Evolutionary conservation across 164 flowering plant species (phyloP).

Genomic region (Aristolochia contorta): DNA sequence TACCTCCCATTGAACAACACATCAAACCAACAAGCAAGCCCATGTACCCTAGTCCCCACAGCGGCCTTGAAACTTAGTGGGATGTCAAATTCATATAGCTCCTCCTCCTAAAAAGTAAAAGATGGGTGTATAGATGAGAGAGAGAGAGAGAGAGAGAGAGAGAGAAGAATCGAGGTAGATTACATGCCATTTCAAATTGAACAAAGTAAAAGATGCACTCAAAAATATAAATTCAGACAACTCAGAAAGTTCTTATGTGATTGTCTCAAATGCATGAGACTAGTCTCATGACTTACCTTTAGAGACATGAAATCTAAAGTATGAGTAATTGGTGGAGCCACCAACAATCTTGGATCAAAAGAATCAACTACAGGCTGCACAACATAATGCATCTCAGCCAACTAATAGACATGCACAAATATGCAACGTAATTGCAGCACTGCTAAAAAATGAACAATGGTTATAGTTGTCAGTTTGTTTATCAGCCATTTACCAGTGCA

Average conservation of each 20-base stretch:
- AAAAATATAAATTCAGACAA: too few relatives aligned
- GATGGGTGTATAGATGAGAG: background rate
- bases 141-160: background rate
- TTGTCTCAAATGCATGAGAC: background rate
- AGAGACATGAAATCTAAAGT: constrained; percentile 56
- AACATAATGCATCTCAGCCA: too few relatives aligned
- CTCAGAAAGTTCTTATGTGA: too few relatives aligned
- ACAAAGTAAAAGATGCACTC: too few relatives aligned
- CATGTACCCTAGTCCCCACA: constrained; percentile 86
- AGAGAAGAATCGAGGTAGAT: too few relatives aligned
- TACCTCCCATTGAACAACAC: constrained; percentile 95
- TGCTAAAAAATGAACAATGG: background rate
- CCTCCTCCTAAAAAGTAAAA: constrained; percentile 69
- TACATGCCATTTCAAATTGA: too few relatives aligned
- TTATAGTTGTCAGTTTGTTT: background rate
- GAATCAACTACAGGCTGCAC: constrained; percentile 98
- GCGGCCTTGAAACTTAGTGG: constrained; percentile 71
- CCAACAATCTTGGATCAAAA: constrained; percentile 95
- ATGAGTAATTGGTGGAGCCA: constrained; percentile 71
- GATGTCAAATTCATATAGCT: constrained; percentile 78
- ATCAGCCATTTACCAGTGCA: background rate
- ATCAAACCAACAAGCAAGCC: constrained; percentile 98
- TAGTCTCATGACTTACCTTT: constrained; percentile 39
- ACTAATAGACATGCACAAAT: too few relatives aligned
- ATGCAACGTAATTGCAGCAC: background rate